Evolutionary conservation across 139 green algal genomes (phyloP), one percentile per base, ranked within the genome.

Genomic region (Coelastrella sp.): DNA sequence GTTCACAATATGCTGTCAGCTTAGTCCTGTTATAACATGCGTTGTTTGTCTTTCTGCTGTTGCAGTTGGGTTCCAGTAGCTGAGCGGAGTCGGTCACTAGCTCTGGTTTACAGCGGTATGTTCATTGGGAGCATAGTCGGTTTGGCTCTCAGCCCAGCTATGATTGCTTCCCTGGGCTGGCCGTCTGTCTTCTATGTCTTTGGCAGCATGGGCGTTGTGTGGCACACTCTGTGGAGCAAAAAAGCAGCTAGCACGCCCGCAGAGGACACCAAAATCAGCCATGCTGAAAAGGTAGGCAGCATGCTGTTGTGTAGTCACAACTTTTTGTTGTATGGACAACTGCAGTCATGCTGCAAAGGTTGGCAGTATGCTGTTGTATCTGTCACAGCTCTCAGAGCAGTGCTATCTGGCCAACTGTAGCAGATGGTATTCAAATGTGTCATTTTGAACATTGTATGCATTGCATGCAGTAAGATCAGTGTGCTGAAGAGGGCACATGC

Each of bases 21-120:
- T n/a, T n/a, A n/a, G n/a, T n/a, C 11, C 50, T 30, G 5, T 45
- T 48, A 30, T 50, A 32, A 13, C 5, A 66, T 68, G 37, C 48
- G 34, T 43, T 45, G 53, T 53, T 68, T 30, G 53, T 53, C 53
- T 30, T 45, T 35, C 5, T 63, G 45, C 15, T 9, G 45, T 13
- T 69, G 82, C 82, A 94, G 93, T 77, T 98, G 96, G 96, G 93
- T 99, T 25, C 96, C 96, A 23, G 85, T 92, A 17, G 71, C 86
- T 30, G 97, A 99, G 91, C 93, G 97, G 53, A 95, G 89, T 17
- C 91, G 96, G 43, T 97, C 94, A 2, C 92, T 99, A 37, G 93
- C 97, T 0, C 89, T 99, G 2, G 95, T 99, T 7, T 99, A 99
- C 91, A 94, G 86, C 66, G 97, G 97, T 53, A 98, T 99, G 96